These are phyloP conservation scores for Rhizophora apiculata DNA, from an alignment of 345 rosid species.

Conservation along the genomic window DNA sequence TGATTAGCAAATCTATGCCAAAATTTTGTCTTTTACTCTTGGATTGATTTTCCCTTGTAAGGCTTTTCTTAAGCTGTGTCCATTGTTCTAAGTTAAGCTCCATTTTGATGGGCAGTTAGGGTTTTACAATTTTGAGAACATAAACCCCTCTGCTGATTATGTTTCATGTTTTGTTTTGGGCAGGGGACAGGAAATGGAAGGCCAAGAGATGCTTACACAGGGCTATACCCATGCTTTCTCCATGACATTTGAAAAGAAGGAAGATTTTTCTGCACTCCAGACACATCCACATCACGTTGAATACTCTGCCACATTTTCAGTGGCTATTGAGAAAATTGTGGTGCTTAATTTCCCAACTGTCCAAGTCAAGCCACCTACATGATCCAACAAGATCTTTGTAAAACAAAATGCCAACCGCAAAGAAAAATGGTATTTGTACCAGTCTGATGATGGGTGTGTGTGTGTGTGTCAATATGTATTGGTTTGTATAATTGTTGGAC, in stretches of 20 bases:
- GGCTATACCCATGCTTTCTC: constrained; percentile 82
- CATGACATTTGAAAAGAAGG: constrained; percentile 75
- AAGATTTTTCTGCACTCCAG: constrained; percentile 59
- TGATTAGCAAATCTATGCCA: neutral
- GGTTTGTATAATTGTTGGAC: constrained; percentile 4
- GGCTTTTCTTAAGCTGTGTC: too few species aligned
- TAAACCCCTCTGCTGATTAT: too few species aligned
- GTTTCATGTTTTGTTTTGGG: neutral
- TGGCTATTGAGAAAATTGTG: constrained; percentile 69
- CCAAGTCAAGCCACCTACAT: constrained; percentile 38
- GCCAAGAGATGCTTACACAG: constrained; percentile 87
- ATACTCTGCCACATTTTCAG: constrained; percentile 73
- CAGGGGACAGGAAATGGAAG: constrained; percentile 86
- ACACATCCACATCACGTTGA: constrained; percentile 69
- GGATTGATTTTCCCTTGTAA: too few species aligned
- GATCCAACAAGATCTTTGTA: constrained; percentile 1
- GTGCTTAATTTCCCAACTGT: constrained; percentile 66
- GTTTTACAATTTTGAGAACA: too few species aligned
- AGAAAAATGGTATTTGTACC: neutral
- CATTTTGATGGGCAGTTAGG: too few species aligned
- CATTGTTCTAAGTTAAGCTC: too few species aligned
- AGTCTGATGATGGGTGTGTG: neutral
- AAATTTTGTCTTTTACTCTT: neutral
- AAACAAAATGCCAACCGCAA: neutral
- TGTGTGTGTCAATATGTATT: neutral